Base-by-base conservation (phyloP, 2,329 filamentous ascomycete genomes). In the Paramyrothecium sp. region DNA sequence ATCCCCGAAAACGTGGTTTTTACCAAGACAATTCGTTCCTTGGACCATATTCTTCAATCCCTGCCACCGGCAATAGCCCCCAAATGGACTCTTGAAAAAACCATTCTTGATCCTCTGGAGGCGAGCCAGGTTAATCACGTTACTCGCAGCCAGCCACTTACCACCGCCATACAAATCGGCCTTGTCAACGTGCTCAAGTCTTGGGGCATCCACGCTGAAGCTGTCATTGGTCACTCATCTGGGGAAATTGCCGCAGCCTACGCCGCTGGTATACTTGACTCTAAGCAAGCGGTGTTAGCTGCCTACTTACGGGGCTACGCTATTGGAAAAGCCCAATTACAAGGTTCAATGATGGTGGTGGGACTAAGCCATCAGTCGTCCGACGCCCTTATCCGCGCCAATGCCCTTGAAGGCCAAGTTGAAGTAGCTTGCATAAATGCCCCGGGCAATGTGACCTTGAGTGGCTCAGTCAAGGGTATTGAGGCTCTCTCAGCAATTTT, bases 221-320 rank as follows among this genome's bases (percentile, higher is more conserved):
- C 70, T 51, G 77, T 80, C 38, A 77, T 67, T 2, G 73, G 74
- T 8, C 66, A 75, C 26, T 68, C 66, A 1, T 67, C 66, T 2
- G 67, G 67, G 1, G 67, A 69, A 51, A 67, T 69, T 4, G 67
- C 61, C 0, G 67, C 67, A 5, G 66, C 63, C 0, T 69, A 68
- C 26, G 63, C 65, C 1, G 51, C 65, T 20, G 57, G 58, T 4
- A 33, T 4, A 10, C 20, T 60, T 23, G 56, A 52, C 11, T 52
- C 56, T 7, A 11, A 23, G 2, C 53, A 60, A n/a, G 58, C 60
- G 13, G 58, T 62, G 12, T 13, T 20, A 11, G 19, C 49, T 1
- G 58, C 60, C 13, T 63, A 60, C 54, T 60, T 55, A 19, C 53
- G 61, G 2, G 61, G 61, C 13, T 34, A 58, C 3, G 53, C 51